Percentiles rank a stretch among this genome's conserved stretches.
Conservation (phyloP, 345 rosid species). For the Noccaea bulbosa region DNA sequence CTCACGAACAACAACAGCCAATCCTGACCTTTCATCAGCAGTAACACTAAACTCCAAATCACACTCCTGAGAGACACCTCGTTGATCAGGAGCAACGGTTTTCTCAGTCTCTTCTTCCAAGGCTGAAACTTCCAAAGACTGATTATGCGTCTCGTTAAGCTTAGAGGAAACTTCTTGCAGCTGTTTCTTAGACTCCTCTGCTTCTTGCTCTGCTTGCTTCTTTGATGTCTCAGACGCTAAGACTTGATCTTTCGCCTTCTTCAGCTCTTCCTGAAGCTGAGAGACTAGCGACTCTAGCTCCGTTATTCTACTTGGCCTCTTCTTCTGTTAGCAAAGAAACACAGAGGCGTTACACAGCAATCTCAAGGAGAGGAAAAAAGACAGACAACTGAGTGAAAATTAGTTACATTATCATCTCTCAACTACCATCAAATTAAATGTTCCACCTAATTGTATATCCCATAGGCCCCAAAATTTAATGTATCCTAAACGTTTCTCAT, state of each 20-base stretch:
- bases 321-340: conserved; percentile 61
- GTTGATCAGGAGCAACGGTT: conserved; percentile 45
- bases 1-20: conserved; percentile 69
- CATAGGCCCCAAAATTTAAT: conserved; percentile 25
- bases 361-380: conserved; percentile 8
- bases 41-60: conserved; percentile 62
- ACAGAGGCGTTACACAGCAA: conserved; percentile 14
- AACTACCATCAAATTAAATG: conserved; percentile 44
- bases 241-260: conserved; percentile 77
- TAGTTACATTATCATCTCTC: conserved; percentile 35
- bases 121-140: conserved; percentile 55
- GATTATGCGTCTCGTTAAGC: conserved; percentile 66
- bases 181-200: conserved; percentile 75
- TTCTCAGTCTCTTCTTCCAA: conserved; percentile 50
- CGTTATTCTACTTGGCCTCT: conserved; percentile 79
- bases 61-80: conserved; percentile 52
- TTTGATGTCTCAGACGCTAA: conserved; percentile 66
- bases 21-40: conserved; percentile 55
- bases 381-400: conserved; percentile 19
- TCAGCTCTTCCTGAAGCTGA: conserved; percentile 85
- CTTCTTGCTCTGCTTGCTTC: conserved; percentile 76
- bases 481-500: conserved; percentile 26
- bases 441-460: conserved; percentile 40
- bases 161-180: conserved; percentile 56
- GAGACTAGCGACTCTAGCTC: conserved; percentile 75